Percentiles rank a stretch among this genome's conserved stretches.
phyloP scores from a whole-genome alignment of 768 basidiomycete species.

The Tylopilus intermedius region DNA sequence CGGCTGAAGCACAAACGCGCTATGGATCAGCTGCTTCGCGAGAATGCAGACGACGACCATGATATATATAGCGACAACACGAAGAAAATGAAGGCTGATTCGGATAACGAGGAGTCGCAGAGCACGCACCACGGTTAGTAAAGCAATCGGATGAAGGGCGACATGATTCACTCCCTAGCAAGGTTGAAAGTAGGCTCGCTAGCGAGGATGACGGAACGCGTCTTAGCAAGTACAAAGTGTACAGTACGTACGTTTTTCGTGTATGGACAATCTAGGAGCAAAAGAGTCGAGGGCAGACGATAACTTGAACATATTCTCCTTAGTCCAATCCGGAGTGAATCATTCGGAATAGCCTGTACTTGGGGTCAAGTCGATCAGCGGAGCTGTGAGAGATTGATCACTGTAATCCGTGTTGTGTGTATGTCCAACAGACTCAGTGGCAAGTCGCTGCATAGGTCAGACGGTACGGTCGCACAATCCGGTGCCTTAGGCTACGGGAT shows the following conservation, averaged over 20 bases:
- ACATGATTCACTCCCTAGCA: neutral
- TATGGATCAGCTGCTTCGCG: conserved; percentile 28
- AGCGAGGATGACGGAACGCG: neutral
- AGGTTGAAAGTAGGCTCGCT: neutral
- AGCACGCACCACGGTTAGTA: neutral
- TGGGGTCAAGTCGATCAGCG: no score
- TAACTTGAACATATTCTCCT: no score
- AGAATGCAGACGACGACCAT: neutral
- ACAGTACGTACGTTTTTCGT: neutral
- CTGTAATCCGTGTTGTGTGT: no score
- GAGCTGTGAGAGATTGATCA: no score
- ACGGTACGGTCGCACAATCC: no score
- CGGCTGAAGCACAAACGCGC: conserved; percentile 50
- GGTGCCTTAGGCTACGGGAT: no score
- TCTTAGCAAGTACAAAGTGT: neutral
- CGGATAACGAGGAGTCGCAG: conserved; percentile 3
- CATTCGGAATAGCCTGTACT: no score
- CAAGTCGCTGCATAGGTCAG: no score
- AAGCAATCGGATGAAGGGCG: neutral
- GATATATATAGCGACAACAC: conserved; percentile 4
- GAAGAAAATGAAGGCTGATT: conserved; percentile 20
- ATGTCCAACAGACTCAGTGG: no score
- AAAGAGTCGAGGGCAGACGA: neutral
- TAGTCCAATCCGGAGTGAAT: no score
- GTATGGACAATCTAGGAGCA: neutral